These are phyloP conservation scores for Boletus patriciae DNA, from an alignment of 768 basidiomycete genomes.

Conservation along the genomic window DNA sequence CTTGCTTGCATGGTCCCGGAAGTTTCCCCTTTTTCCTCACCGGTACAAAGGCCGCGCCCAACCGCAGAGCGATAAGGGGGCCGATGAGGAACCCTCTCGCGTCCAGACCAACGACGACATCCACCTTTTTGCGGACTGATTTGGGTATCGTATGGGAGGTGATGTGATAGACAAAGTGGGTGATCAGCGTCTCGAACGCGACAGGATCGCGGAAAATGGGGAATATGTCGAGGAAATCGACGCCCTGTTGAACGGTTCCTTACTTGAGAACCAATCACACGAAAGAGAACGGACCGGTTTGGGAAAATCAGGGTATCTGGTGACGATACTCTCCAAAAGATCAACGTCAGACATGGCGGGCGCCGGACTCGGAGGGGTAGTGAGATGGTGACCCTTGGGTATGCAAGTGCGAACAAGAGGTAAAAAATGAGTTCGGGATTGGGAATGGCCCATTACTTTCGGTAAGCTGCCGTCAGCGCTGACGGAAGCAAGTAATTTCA, in stretches of 20 bases:
- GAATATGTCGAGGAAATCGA: conserved; percentile 93
- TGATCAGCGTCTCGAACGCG: conserved; percentile 88
- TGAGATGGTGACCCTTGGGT: conserved; percentile 2
- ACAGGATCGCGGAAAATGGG: conserved; percentile 85
- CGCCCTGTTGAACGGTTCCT: conserved; percentile 52
- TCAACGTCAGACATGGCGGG: conserved; percentile 73
- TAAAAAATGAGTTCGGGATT: neutral
- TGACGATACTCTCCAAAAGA: conserved; percentile 61
- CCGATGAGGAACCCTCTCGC: conserved; percentile 95
- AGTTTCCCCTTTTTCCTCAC: conserved; percentile 94
- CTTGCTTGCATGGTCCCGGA: conserved; percentile 78
- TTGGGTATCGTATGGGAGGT: conserved; percentile 71
- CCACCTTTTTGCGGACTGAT: conserved; percentile 66
- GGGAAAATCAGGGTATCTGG: conserved; percentile 75
- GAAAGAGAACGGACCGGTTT: conserved; percentile 64
- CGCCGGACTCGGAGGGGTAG: neutral
- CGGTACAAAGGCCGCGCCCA: conserved; percentile 94
- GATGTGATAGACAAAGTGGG: conserved; percentile 83
- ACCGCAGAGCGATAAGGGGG: conserved; percentile 84
- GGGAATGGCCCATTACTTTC: neutral
- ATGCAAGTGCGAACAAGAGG: neutral
- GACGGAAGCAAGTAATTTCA: conserved; percentile 6
- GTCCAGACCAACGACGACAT: conserved; percentile 93
- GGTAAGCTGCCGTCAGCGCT: conserved; percentile 8
- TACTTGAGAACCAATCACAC: neutral